Base-by-base conservation (phyloP, 768 basidiomycete genomes). In the Brasilioporus rufonigricans region DNA sequence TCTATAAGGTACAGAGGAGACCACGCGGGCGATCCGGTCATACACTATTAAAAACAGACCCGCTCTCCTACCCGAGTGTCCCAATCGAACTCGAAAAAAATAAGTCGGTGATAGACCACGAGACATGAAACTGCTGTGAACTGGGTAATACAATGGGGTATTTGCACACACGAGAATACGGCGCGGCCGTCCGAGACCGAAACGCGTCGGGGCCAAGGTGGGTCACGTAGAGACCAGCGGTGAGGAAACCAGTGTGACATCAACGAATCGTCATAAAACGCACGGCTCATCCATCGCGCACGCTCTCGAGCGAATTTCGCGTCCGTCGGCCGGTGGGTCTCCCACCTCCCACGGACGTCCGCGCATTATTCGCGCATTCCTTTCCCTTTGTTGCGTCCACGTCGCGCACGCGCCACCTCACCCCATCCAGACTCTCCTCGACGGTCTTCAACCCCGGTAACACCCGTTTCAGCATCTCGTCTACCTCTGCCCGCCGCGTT, bases 401-500 rank as follows among this genome's bases (percentile, higher is more conserved):
- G 4, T 54, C 38, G 9, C 64, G 64, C 55, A 63, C 52, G 9
- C 43, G 39, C 31, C 51, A n/a, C 48, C 32, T 55, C 44, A 55
- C 26, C 32, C 65, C 59, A 8, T 61, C 48, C 44, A 55, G 4
- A 19, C 57, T 55, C 62, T 66, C 65, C 55, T 66, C 65, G 29
- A 67, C 41, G 4, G 65, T 65, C 46, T 4, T 48, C 57, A 65
- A 23, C 21, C 55, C 44, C 40, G 64, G 65, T n/a, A 67, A 19
- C 38, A 65, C 62, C 23, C 65, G 55, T 18, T 44, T 55, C 50
- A 65, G 43, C 52, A 67, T 43, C 51, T 36, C 56, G 48, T 64
- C 57, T 44, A 59, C 65, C 29, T 67, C 60, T 3, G 5, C 55
- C 21, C 55, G 59, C 12, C 59, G 54, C 26, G 53, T 47, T 4